phyloP scores from a whole-genome alignment of 192 early-diverging fungal genomes.

The Coemansia sp. region DNA sequence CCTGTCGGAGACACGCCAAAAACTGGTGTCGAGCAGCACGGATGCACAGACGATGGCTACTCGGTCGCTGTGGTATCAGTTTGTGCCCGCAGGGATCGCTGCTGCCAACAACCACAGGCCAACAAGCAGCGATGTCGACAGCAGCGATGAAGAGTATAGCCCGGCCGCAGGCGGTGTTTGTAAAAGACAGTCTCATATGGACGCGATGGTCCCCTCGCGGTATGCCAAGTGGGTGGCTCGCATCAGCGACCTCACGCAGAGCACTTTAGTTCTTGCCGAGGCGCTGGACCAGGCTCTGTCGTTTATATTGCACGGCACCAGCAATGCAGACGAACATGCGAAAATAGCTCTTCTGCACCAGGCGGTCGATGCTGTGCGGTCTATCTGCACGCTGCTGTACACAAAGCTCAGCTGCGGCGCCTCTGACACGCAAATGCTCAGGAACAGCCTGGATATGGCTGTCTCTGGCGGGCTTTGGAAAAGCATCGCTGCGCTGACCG shows the following conservation, averaged over 20 bases:
- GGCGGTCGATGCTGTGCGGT: conserved; percentile 23
- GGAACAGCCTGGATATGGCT: background rate
- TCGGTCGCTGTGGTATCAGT: conserved; percentile 30
- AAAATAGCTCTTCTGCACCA: background rate
- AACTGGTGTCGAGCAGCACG: background rate
- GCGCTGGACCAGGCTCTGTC: conserved; percentile 35
- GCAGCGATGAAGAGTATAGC: background rate
- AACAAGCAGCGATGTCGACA: background rate
- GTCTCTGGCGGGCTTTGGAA: conserved; percentile 14
- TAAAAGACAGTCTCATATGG: background rate
- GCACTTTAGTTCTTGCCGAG: conserved; percentile 27
- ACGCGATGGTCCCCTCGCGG: conserved; percentile 16
- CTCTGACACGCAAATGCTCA: background rate
- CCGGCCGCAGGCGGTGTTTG: background rate
- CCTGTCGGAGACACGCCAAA: background rate
- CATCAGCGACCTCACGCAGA: conserved; percentile 31
- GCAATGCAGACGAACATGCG: background rate
- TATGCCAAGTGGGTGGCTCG: conserved; percentile 54
- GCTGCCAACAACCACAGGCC: background rate
- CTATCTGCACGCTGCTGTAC: conserved; percentile 31
- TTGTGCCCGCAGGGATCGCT: conserved; percentile 11
- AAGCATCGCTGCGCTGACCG: conserved; percentile 19
- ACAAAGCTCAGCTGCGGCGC: conserved; percentile 27
- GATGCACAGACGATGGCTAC: background rate
- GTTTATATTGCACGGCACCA: background rate